Base-by-base conservation (phyloP, 2,329 filamentous ascomycete genomes). In the Colletotrichum sp. region DNA sequence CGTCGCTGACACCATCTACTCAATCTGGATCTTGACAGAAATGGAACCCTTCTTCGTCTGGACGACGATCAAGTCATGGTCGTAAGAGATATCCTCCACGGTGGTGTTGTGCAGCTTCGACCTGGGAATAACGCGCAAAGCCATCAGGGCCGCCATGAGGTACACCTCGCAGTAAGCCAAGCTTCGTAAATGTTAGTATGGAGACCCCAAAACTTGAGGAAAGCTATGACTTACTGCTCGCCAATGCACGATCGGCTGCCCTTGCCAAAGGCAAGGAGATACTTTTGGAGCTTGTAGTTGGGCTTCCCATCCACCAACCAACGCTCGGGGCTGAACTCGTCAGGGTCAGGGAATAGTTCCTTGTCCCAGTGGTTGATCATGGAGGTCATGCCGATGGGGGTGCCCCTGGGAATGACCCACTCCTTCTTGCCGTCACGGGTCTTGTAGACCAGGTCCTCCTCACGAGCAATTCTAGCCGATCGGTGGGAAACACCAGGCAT, bases 101-200 rank as follows among this genome's bases (percentile, higher is more conserved):
- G 79, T 80, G 0, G 83, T 84, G 24, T 84, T 80, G 59, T 79
- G 77, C 8, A 84, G 78, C 16, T 67, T 75, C 76, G 81, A 77
- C 21, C 78, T 76, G 8, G 81, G 82, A 8, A 82, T 67, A 5
- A 83, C 82, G 3, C 82, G 80, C 60, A 84, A 68, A 8, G 79
- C 78, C 60, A 84, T 70, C 10, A 80, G 78, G 5, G 81, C 77
- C 4, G 80, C 52, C 6, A 77, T 66, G 9, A 82, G 72, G 39
- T 84, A 78, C 16, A 84, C 72, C 71, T 84, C 82, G 69, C 82
- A 83, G 18, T 79, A 72, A 5, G 80, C 82, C 52, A 84, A 73
- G 44, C 69, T 80, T 30, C 81, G 80, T 28, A 12, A 12, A 10
- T 24, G 26, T 77, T 26, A 71, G 52, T 75, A 66, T 18, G 12